Conservation (phyloP, 805 yeast species). For the Spathaspora passalidarum region DNA sequence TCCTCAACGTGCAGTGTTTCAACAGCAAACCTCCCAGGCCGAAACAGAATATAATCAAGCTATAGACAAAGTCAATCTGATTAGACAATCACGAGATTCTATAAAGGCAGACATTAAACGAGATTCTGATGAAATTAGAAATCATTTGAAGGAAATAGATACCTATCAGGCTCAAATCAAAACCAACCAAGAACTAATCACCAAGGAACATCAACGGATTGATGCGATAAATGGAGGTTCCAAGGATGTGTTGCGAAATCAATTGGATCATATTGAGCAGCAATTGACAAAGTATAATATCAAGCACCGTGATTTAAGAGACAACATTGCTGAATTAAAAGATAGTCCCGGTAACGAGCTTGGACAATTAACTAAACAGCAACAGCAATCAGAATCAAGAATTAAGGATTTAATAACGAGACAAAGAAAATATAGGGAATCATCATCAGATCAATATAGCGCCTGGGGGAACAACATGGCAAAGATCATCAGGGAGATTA, state of each 20-base stretch:
- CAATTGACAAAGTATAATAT: conserved; percentile 8
- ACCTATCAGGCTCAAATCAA: conserved; percentile 16
- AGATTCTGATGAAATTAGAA: conserved; percentile 19
- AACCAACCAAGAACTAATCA: conserved; percentile 19
- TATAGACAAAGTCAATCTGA: background rate
- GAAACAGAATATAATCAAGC: conserved; percentile 9
- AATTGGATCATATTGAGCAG: conserved; percentile 20
- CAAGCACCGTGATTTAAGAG: conserved; percentile 8
- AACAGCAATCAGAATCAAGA: conserved; percentile 14
- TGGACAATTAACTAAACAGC: conserved; percentile 16
- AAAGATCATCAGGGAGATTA: conserved; percentile 40
- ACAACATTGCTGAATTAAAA: conserved; percentile 13
- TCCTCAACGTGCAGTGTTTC: background rate
- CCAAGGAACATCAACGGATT: conserved; percentile 35
- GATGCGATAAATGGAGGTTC: conserved; percentile 44
- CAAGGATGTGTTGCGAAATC: conserved; percentile 27
- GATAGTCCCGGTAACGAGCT: conserved; percentile 15
- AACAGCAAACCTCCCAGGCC: background rate
- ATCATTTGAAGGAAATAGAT: conserved; percentile 18
- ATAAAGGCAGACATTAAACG: conserved; percentile 13
- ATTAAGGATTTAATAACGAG: conserved; percentile 5
- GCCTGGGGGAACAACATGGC: conserved; percentile 52
- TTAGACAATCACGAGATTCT: conserved; percentile 13
- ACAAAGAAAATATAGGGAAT: conserved; percentile 11
- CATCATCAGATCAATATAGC: conserved; percentile 35